Conservation (phyloP, 768 basidiomycete genomes). For the Lactifluus subvellereus region DNA sequence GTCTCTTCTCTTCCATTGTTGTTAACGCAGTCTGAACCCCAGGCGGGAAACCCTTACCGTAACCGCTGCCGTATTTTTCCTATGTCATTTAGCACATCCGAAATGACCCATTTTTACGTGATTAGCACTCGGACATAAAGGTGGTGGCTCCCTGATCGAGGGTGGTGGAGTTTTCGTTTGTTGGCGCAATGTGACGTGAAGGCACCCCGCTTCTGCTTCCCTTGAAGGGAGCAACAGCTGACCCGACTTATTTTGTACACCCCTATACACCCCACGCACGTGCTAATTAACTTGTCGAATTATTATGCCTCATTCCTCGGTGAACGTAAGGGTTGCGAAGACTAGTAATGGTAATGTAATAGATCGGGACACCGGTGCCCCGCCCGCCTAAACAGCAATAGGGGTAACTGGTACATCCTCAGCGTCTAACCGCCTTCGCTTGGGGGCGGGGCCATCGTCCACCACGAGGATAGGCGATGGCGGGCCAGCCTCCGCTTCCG, state of each 20-base stretch:
- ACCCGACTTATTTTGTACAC: not conserved
- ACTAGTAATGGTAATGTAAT: constrained; percentile 12
- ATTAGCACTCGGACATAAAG: not conserved
- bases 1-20: no score
- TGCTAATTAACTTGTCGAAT: constrained; percentile 14
- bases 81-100: not conserved
- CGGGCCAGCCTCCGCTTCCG: constrained; percentile 31
- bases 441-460: constrained; percentile 47
- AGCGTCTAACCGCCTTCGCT: constrained; percentile 42
- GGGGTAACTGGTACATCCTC: constrained; percentile 7
- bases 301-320: not conserved
- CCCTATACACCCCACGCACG: not conserved
- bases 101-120: not conserved
- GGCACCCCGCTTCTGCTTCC: not conserved
- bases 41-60: not conserved
- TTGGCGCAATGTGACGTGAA: constrained; percentile 1
- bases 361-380: not conserved
- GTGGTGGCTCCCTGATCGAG: not conserved
- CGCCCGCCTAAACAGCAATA: constrained; percentile 8
- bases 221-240: not conserved
- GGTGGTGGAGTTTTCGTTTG: not conserved
- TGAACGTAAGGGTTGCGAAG: constrained; percentile 1
- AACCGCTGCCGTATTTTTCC: no score
- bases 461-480: constrained; percentile 55
- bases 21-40: no score